Evolutionary conservation across 2,329 filamentous ascomycete genomes (phyloP).

Genomic region (Exophiala sp.): DNA sequence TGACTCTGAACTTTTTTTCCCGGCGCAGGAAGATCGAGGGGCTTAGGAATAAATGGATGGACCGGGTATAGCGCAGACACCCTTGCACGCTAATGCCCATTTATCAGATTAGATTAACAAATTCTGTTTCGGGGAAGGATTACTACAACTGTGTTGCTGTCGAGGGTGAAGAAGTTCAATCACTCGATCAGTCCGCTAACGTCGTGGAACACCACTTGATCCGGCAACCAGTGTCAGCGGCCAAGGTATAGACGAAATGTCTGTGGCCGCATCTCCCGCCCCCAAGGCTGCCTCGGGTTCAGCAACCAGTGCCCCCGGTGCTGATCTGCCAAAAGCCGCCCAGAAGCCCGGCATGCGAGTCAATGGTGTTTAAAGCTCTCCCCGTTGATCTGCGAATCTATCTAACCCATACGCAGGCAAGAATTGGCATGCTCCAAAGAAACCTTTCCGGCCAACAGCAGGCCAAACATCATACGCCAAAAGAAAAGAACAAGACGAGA

Average conservation of each 20-base stretch:
- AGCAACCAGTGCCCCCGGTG: not conserved
- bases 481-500: constrained; percentile 63
- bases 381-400: constrained; percentile 4
- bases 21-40: not conserved
- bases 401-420: constrained; percentile 61
- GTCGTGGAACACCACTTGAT: no score
- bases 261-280: not conserved
- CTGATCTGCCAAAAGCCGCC: not conserved
- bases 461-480: constrained; percentile 75
- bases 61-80: not conserved
- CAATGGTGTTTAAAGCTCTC: constrained; percentile 14
- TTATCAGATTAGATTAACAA: constrained; percentile 1
- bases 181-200: no score
- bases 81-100: constrained; percentile 1
- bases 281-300: not conserved
- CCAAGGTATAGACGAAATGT: not conserved
- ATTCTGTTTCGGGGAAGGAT: not conserved
- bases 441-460: constrained; percentile 74
- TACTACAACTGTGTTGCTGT: not conserved
- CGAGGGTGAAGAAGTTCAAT: not conserved
- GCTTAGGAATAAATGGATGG: not conserved
- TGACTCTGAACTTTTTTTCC: constrained; percentile 1
- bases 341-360: constrained; percentile 19
- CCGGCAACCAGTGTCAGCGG: no score
- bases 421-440: constrained; percentile 82